Conservation (phyloP, 176 grass and related monocot species). For the Raddia guianensis region DNA sequence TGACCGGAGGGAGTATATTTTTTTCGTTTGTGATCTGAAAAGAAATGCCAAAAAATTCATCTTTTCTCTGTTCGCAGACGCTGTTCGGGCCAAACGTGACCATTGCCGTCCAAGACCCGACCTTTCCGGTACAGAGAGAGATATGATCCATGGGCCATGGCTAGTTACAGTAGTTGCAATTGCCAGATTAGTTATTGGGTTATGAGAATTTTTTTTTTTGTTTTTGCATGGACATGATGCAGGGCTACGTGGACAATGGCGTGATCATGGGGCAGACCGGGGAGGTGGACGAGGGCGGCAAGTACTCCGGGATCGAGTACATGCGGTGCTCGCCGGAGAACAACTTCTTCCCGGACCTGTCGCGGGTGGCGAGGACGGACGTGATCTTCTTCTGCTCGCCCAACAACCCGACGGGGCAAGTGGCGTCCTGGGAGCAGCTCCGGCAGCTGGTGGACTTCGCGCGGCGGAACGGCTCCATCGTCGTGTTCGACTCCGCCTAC, state of each 20-base stretch:
- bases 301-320: conserved; percentile 75
- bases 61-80: conserved; percentile 49
- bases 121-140: conserved; percentile 68
- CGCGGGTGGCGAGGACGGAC: conserved; percentile 66
- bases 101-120: conserved; percentile 95
- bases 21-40: neutral
- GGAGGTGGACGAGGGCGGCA: conserved; percentile 38
- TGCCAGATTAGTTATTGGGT: neutral
- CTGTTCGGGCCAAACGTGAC: conserved; percentile 74
- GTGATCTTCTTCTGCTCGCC: conserved; percentile 99
- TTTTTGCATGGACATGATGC: neutral
- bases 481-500: conserved; percentile 86
- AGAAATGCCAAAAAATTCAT: conserved; percentile 17
- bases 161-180: neutral
- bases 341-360: conserved; percentile 88
- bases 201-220: neutral
- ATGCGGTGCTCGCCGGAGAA: conserved; percentile 83
- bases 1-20: too few species aligned
- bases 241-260: conserved; percentile 90
- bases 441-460: conserved; percentile 74
- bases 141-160: neutral
- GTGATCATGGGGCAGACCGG: conserved; percentile 94
- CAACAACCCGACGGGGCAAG: conserved; percentile 94
- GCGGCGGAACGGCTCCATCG: conserved; percentile 79
- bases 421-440: conserved; percentile 66